Evolutionary conservation across 306 rosid species (phyloP), one percentile per base, ranked within the genome.

Genomic region (Herpetospermum pedunculosum): DNA sequence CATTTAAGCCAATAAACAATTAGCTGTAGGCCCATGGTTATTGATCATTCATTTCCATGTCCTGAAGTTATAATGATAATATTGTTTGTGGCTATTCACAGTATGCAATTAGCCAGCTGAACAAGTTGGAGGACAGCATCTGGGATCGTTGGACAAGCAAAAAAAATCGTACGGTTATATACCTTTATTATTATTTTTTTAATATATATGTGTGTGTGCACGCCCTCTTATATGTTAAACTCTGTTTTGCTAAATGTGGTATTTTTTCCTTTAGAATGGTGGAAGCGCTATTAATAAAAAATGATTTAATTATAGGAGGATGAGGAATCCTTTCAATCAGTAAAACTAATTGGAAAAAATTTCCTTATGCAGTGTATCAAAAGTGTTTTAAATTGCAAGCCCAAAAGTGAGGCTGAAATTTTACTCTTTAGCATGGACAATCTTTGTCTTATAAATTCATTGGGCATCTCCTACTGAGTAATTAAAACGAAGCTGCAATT

Each of bases 101-200:
- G 99, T 94, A 94, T 84, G 97, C 90, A 2, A 87, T 87, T 74
- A 91, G 62, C 82, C 96, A 94, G 81, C 85, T 94, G 79, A 91
- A 86, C 82, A 94, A 85, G 86, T 77, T 94, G 88, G 99, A 94
- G 87, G 97, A 94, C 80, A 91, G 87, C 88, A 87, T 94, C 79
- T 88, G 91, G 97, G 96, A 91, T 82, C 86, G 87, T 57, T 94
- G 99, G 99, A 82, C 88, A 43, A 81, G 74, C 80, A 94, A 86
- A 81, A 82, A 79, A 78, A 88, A 88, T 52, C 84, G 69, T 49
- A 69, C 14, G 14, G 38, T 9, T 19, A 43, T 43, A 38, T 18
- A 55, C 32, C 71, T 73, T 74, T 41, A 54, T 59, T 53, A 75
- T 77, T 30, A 32, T 62, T 32, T 26, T 18, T 70, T 46, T 32